Conservation (phyloP, 2,329 filamentous ascomycete genomes). For the Penicillium sp. region DNA sequence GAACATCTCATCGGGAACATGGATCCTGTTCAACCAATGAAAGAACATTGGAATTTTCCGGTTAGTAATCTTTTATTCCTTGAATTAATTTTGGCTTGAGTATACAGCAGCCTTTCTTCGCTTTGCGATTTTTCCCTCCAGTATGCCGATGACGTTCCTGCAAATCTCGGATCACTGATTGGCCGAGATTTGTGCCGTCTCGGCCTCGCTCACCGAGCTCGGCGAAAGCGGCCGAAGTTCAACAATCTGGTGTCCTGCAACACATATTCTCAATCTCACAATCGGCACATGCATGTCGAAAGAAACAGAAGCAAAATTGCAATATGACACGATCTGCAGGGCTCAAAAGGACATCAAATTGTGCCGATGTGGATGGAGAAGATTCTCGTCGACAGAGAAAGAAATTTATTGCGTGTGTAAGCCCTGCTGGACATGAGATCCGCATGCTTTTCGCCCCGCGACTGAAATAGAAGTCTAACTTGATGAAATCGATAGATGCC, state of each 20-base stretch:
- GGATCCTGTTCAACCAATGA: no score
- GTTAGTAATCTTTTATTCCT: no score
- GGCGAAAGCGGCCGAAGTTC: conserved; percentile 8
- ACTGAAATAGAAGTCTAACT: neutral
- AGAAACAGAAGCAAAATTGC: neutral
- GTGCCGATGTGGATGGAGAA: conserved; percentile 12
- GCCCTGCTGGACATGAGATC: neutral
- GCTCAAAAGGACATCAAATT: conserved; percentile 12
- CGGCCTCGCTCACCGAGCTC: conserved; percentile 10
- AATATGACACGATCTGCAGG: conserved; percentile 12
- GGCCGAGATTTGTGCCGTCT: neutral
- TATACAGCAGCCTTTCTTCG: neutral
- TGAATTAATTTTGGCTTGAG: no score
- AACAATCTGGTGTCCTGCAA: neutral
- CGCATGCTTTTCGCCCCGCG: no score
- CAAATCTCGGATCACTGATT: neutral
- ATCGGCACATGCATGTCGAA: no score
- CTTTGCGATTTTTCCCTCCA: neutral
- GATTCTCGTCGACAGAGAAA: conserved; percentile 15
- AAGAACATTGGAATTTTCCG: no score
- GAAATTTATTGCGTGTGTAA: conserved; percentile 30
- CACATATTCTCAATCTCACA: conserved; percentile 3
- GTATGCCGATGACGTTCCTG: no score
- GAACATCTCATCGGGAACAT: no score
- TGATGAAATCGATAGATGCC: conserved; percentile 26